phyloP scores from a whole-genome alignment of 768 basidiomycete genomes.

The Suillus tomentosus region DNA sequence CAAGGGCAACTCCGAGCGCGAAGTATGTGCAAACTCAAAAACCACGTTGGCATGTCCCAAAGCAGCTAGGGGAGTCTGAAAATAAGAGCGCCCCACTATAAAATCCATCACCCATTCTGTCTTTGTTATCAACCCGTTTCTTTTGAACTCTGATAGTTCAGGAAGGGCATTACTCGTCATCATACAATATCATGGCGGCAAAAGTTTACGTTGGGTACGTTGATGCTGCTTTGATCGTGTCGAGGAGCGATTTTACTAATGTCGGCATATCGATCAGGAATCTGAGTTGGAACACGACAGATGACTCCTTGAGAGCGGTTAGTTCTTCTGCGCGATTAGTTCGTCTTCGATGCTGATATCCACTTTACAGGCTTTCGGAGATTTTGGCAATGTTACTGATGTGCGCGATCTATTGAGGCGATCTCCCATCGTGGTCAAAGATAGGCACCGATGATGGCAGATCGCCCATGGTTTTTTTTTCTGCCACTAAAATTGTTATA shows the following conservation, averaged over 20 bases:
- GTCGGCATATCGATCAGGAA: slow-evolving; percentile 25
- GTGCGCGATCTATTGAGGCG: slow-evolving; percentile 43
- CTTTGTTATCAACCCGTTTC: slow-evolving; percentile 5
- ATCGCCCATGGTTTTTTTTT: slow-evolving; percentile 19
- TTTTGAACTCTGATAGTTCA: slow-evolving; percentile 14
- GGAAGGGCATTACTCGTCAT: slow-evolving; percentile 19
- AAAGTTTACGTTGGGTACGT: slow-evolving; percentile 35
- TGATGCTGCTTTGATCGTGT: background rate
- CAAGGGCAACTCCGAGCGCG: slow-evolving; percentile 2
- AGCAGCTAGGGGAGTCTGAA: slow-evolving; percentile 37
- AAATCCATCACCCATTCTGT: slow-evolving; percentile 27
- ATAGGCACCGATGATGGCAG: slow-evolving; percentile 32
- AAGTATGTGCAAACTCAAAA: slow-evolving; percentile 10
- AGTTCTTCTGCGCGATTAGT: slow-evolving; percentile 16
- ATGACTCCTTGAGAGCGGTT: slow-evolving; percentile 28
- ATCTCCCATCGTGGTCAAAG: slow-evolving; percentile 28
- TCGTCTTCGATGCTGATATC: slow-evolving; percentile 8
- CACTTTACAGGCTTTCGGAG: slow-evolving; percentile 41
- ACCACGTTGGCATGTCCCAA: slow-evolving; percentile 26
- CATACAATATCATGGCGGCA: slow-evolving; percentile 28
- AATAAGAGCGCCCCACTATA: slow-evolving; percentile 26
- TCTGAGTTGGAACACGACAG: slow-evolving; percentile 36
- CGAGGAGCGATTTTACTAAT: slow-evolving; percentile 5
- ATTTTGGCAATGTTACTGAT: slow-evolving; percentile 49
- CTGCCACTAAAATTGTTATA: slow-evolving; percentile 27